Percentiles rank a stretch among this genome's conserved stretches.
phyloP scores from a whole-genome alignment of 345 rosid species.

The Sisymbrium altissimum region DNA sequence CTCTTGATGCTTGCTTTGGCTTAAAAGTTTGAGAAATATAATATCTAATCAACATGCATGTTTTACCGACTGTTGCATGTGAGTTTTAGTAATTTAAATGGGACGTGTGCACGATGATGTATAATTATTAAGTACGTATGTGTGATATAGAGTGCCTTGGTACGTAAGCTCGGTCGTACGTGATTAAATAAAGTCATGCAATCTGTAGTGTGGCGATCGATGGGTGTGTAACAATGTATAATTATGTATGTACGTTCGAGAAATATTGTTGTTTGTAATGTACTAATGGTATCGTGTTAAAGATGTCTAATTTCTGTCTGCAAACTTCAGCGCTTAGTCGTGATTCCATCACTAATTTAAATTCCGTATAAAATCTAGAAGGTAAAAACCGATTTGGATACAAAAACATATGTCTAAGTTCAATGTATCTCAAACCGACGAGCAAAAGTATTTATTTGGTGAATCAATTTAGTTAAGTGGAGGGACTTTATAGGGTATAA shows the following conservation, averaged over 20 bases:
- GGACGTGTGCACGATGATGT: constrained; percentile 15
- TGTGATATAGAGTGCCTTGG: constrained; percentile 23
- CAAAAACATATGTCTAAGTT: constrained; percentile 26
- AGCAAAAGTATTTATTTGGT: not conserved
- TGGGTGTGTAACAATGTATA: constrained; percentile 25
- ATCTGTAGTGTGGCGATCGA: constrained; percentile 6
- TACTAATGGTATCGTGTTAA: not conserved
- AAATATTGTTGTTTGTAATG: not conserved
- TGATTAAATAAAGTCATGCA: constrained; percentile 29
- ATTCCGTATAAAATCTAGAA: not conserved
- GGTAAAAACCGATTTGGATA: not conserved
- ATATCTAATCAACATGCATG: not conserved
- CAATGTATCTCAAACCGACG: constrained; percentile 21
- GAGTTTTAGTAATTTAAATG: not conserved
- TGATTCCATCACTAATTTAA: not conserved
- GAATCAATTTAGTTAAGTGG: constrained; percentile 22
- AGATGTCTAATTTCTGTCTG: not conserved
- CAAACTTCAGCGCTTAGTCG: not conserved
- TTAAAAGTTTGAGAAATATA: constrained; percentile 21
- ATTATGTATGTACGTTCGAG: not conserved
- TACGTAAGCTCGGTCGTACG: constrained; percentile 5
- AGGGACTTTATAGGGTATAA: not conserved
- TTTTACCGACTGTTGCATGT: constrained; percentile 15
- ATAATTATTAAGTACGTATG: constrained; percentile 9
- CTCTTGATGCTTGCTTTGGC: constrained; percentile 51